A percentile compares a stretch with the other conserved stretches of the same genome.
phyloP scores from a whole-genome alignment of 2,329 filamentous ascomycete genomes.

The Cercospora brassicicola region DNA sequence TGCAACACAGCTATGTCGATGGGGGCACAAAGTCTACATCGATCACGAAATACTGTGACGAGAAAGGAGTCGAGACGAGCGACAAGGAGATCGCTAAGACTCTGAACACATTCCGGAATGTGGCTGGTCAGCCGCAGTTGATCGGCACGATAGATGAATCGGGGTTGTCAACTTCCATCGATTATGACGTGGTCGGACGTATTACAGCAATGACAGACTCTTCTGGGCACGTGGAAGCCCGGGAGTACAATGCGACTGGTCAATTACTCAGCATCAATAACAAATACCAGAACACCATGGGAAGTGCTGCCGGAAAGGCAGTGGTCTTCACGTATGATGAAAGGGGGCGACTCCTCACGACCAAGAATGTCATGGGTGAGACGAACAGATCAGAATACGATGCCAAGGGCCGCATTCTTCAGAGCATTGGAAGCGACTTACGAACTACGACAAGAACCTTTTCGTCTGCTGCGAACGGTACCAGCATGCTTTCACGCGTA shows the following conservation, averaged over 20 bases:
- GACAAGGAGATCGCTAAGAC: not conserved
- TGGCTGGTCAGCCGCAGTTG: not conserved
- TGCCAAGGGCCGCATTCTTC: not conserved
- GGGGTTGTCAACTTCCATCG: not conserved
- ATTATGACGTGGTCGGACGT: not conserved
- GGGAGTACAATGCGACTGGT: not conserved
- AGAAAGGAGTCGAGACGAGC: not conserved
- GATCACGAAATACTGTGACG: not conserved
- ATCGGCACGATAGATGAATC: not conserved
- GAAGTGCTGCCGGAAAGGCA: not conserved
- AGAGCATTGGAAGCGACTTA: not conserved
- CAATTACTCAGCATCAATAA: not conserved
- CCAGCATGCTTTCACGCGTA: not conserved
- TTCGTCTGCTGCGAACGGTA: not conserved
- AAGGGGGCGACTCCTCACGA: not conserved
- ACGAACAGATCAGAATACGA: not conserved
- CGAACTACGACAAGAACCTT: not conserved
- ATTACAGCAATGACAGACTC: not conserved
- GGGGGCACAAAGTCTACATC: not conserved
- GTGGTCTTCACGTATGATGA: not conserved
- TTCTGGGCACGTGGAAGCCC: not conserved
- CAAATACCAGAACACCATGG: not conserved
- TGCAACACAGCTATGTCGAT: not conserved
- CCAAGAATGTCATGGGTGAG: not conserved
- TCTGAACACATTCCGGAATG: not conserved